Base-by-base conservation (phyloP, 2,329 filamentous ascomycete genomes). In the Fusarium sp. region DNA sequence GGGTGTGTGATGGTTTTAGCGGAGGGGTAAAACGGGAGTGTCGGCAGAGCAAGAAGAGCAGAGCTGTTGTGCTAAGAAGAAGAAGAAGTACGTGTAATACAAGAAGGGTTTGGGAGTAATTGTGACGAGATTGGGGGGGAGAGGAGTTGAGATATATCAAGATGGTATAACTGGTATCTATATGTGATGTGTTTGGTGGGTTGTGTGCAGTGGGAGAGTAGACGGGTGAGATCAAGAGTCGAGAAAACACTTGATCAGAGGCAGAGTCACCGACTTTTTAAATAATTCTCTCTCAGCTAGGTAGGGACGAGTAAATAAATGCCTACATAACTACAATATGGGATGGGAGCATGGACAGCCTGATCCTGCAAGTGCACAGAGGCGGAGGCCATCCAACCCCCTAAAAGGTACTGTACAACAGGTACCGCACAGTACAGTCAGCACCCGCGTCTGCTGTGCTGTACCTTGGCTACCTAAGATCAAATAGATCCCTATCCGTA, bases 241-340 rank as follows among this genome's bases (percentile, higher is more conserved):
- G 40, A 40, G 12, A 49, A 25, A 15, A 19, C 35, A 52, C 13
- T 15, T 13, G 12, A 28, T 22, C 6, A 28, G 39, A 52, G 48
- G 59, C 40, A 50, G 63, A 64, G 63, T 38, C 52, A 58, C 46
- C 58, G 62, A 59, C 62, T 59, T 65, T 65, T 59, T 65, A 65
- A 66, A 59, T 25, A 10, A 58, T 44, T 48, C 31, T n/a, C 36
- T 52, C 24, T 24, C 40, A 39, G 24, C n/a, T 26, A 19, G 11
- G 32, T 26, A 19, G 11, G 32, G 26, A 39, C 12, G 7, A 31
- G 31, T 11, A 44, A 44, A 58, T 52, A 43, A 65, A 56, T 53
- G 49, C 43, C 19, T 19, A 19, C 19, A 58, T 42, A 34, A 36
- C 38, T 53, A 34, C 41, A 46, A 42, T 48, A 48, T 19, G 19